Percentiles rank a stretch among this genome's conserved stretches.
Evolutionary conservation across 768 basidiomycete genomes (phyloP).

Genomic region (Multifurca ochricompacta): DNA sequence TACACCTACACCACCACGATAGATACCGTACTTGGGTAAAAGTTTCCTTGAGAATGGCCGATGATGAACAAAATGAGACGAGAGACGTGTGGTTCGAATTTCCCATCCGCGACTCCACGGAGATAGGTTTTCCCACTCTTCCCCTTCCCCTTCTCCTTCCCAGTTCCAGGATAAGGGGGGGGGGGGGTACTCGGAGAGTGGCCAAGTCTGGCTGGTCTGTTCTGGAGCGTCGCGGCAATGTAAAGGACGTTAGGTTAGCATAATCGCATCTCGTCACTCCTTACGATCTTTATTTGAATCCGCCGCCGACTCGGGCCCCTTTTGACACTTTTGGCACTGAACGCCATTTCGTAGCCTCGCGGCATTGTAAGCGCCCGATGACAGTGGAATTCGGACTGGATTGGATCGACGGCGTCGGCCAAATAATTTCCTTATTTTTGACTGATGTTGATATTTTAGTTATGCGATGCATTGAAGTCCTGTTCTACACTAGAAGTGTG

Average conservation of each 20-base stretch:
- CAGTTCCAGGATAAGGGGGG: not conserved
- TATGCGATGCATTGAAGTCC: no score
- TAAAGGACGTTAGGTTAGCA: no score
- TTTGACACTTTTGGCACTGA: not conserved
- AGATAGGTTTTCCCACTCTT: not conserved
- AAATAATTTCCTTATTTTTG: no score
- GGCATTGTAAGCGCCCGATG: not conserved
- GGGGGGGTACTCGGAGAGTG: no score
- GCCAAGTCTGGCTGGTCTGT: not conserved
- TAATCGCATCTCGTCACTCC: no score
- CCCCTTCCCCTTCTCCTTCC: no score
- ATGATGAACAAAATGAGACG: not conserved
- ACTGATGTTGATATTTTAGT: no score
- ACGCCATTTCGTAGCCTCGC: slow-evolving; percentile 4
- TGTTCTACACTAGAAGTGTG: not conserved
- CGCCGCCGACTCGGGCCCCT: slow-evolving; percentile 9
- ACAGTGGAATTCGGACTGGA: no score
- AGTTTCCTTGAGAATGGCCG: slow-evolving; percentile 5
- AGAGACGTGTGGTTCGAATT: not conserved
- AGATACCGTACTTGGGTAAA: not conserved
- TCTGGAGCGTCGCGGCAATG: slow-evolving; percentile 6
- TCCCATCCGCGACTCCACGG: not conserved
- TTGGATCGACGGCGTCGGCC: not conserved
- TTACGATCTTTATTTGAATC: not conserved
- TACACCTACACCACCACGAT: not conserved